These are phyloP conservation scores for Venturia effusa DNA, from an alignment of 2,329 filamentous ascomycete species.

Conservation along the genomic window DNA sequence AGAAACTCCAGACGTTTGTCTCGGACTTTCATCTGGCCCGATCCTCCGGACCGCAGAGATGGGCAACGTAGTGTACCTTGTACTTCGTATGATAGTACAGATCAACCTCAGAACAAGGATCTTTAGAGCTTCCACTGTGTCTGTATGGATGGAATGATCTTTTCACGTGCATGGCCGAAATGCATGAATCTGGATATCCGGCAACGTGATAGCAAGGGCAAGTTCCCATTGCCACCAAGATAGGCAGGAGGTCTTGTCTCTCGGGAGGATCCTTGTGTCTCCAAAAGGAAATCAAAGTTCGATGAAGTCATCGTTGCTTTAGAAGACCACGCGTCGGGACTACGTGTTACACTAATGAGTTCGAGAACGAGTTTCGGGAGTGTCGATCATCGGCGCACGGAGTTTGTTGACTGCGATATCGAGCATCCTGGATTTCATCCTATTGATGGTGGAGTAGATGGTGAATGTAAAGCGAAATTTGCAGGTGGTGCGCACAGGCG, in stretches of 20 bases:
- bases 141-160: neutral
- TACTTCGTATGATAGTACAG: no score
- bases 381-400: neutral
- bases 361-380: neutral
- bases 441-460: no score
- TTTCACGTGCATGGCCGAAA: neutral
- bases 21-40: neutral
- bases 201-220: neutral
- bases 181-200: neutral
- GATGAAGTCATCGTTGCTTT: neutral
- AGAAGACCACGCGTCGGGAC: neutral
- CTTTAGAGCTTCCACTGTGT: neutral
- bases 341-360: neutral
- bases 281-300: neutral
- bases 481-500: no score
- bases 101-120: neutral
- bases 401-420: neutral
- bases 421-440: neutral
- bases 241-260: neutral
- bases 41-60: neutral
- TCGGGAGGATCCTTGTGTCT: neutral
- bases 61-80: no score
- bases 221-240: neutral
- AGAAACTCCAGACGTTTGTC: neutral
- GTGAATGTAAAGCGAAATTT: no score